Base-by-base conservation (phyloP, 345 rosid species). In the Hibiscus mutabilis region DNA sequence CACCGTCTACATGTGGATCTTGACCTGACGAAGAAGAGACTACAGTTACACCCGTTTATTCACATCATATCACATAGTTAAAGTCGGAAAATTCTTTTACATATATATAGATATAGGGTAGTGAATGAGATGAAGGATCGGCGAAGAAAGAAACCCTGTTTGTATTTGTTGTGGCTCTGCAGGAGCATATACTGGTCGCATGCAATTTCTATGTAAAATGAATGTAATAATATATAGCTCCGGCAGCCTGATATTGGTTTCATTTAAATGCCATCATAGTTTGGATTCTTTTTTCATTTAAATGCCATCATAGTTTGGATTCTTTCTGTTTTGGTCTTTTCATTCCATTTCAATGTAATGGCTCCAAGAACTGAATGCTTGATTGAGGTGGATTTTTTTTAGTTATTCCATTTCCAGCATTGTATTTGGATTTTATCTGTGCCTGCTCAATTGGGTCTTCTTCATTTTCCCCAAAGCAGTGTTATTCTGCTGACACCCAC, bases 1-100 rank as follows among this genome's bases (percentile, higher is more conserved):
- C 37, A 91, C 89, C 16, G 73, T 90, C 66, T 94, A 67, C 81
- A 82, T 94, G 86, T 90, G 89, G 87, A 83, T 94, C 52, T 79
- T 94, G 85, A 79, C 86, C 66, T 93, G 82, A 21, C 18, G 58
- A 52, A 49, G 53, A 49, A 14, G 16, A 15, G 5, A 49, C 53
- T 49, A 4, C 53, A 13, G 0, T 44, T 13, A 10, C 49, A 4
- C 18, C 53, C 19, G 1, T 29, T 11, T 13, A 29, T 29, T 60
- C 40, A 2, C 21, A 55, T 55, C 3, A 1, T n/a, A 24, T 56
- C 3, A 57, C 5, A 57, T 4, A 57, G n/a, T 7, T 57, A 29
- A 58, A 58, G 18, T 27, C 16, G 18, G 55, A 2, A 49, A 49
- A 49, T 49, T 49, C 55, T 49, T 49, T 49, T 49, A 16, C 2